Evolutionary conservation across 805 yeast genomes (phyloP).

Genomic region (Debaryomyces tyrocola): DNA sequence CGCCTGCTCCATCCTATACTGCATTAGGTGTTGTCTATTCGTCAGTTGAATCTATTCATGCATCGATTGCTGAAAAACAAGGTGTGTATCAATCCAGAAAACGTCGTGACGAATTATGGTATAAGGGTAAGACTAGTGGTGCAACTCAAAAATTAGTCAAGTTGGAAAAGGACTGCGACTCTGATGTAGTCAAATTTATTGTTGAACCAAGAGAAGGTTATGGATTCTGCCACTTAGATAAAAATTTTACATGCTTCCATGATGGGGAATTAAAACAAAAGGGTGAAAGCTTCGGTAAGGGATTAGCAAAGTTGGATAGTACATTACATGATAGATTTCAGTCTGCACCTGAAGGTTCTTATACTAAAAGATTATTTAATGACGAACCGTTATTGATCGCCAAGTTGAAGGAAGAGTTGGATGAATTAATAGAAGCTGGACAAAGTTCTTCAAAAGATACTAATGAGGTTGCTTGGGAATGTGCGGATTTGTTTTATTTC

Average conservation of each 20-base stretch:
- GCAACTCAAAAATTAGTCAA: constrained; percentile 78
- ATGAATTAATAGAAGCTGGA: constrained; percentile 86
- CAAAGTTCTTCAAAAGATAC: constrained; percentile 19
- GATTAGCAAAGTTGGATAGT: constrained; percentile 66
- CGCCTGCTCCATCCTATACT: constrained; percentile 54
- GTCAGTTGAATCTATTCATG: constrained; percentile 73
- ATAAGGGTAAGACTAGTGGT: constrained; percentile 95
- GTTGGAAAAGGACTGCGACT: constrained; percentile 84
- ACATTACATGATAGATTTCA: constrained; percentile 61
- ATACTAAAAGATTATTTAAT: constrained; percentile 82
- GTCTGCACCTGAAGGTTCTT: constrained; percentile 89
- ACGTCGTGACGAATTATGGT: constrained; percentile 81
- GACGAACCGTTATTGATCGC: constrained; percentile 78
- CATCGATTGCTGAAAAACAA: constrained; percentile 74
- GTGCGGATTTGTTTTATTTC: constrained; percentile 80
- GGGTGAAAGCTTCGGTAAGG: constrained; percentile 53
- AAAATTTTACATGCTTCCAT: constrained; percentile 70
- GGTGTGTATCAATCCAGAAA: constrained; percentile 95
- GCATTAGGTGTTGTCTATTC: constrained; percentile 89
- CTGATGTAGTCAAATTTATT: constrained; percentile 82
- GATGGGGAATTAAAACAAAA: constrained; percentile 33
- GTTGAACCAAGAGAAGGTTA: constrained; percentile 77
- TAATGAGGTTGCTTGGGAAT: constrained; percentile 86
- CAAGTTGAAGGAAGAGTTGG: constrained; percentile 93
- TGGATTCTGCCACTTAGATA: constrained; percentile 91